phyloP scores from a whole-genome alignment of 371 early-diverging fungal species.

The Blastocladiella emersonii region DNA sequence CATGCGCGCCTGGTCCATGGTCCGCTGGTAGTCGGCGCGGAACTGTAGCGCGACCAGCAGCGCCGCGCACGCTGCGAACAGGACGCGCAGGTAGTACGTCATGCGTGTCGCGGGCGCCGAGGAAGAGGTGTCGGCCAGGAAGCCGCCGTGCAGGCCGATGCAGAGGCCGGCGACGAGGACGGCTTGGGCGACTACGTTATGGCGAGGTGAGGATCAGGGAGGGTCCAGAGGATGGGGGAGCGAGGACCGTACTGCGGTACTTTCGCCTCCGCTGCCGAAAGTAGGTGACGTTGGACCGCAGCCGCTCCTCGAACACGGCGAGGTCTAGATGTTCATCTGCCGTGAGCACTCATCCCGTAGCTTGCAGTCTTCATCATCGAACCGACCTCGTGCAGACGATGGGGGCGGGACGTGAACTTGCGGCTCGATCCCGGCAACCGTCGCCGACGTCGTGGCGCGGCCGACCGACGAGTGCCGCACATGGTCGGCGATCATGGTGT shows the following conservation, averaged over 20 bases:
- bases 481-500: no score
- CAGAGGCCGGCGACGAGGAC: background rate
- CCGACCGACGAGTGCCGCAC: background rate
- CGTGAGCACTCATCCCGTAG: no score
- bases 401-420: background rate
- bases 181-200: background rate
- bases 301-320: conserved; percentile 3
- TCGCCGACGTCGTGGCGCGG: background rate
- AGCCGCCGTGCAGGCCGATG: background rate
- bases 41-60: background rate
- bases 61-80: background rate
- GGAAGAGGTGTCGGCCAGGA: background rate
- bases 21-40: background rate
- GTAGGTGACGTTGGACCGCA: conserved; percentile 1
- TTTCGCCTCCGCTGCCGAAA: background rate
- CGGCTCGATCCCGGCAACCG: background rate
- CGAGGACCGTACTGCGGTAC: background rate
- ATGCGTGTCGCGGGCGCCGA: background rate
- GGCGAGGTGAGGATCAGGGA: no score
- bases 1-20: conserved; percentile 4
- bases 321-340: background rate
- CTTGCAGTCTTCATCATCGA: no score
- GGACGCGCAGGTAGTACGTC: background rate
- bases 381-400: background rate
- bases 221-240: no score